Conservation (phyloP, 129 eudicot genomes). For the Daucus carota region DH1_v3.0 NC_030389.2:32478001-32478500, state of each 20-base stretch:
- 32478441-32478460: constrained; percentile 31
- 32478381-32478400: constrained; percentile 90
- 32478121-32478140: constrained; percentile 48
- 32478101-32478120: constrained; percentile 68
- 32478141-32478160: constrained; percentile 75
- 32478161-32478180: constrained; percentile 75
- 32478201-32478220: constrained; percentile 91
- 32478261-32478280: constrained; percentile 89
- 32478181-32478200: constrained; percentile 92
- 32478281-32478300: constrained; percentile 59
- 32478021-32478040: no score
- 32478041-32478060: constrained; percentile 71
- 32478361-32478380: constrained; percentile 58
- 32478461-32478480: neutral
- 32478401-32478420: constrained; percentile 87
- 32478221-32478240: constrained; percentile 81
- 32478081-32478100: constrained; percentile 50
- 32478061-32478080: constrained; percentile 91
- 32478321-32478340: constrained; percentile 94
- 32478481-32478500: neutral
- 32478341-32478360: constrained; percentile 82
- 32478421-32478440: constrained; percentile 96
- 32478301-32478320: constrained; percentile 87
- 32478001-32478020: no score
- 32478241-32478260: constrained; percentile 75